Evolutionary conservation across 1,139 yeast species (phyloP), one percentile per base, ranked within the genome.

Genomic region (Cylindricascospora bacillispora): DNA sequence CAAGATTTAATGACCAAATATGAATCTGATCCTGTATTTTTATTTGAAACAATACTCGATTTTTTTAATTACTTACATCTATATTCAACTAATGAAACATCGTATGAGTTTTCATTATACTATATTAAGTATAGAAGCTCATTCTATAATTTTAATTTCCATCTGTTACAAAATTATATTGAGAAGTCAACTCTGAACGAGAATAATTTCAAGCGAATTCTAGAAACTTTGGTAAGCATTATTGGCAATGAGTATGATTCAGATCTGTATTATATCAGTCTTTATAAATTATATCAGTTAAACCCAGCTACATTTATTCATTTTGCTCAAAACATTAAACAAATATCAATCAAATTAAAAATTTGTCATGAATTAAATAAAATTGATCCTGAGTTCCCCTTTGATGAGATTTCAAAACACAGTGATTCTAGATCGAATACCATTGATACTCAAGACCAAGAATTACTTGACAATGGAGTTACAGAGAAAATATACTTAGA

Each of bases 201-300:
- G n/a, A n/a, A n/a, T n/a, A 18, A 10, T 18, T 18, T 18, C 10
- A 18, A 10, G 7, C 7, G 21, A 18, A 7, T 18, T 7, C 24
- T 11, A 29, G 32, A 14, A 3, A 13, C 11, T 9, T 22, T 47
- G 13, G 27, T 44, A 10, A 35, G 40, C 14, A 38, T 49, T 5
- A 46, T 43, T 29, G 55, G 55, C 2, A 45, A 44, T 23, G 54
- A 51, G 23, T 45, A 47, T 30, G 45, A 48, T 30, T 42, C 40
- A 21, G 25, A 26, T 3, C 27, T 43, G 5, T 52, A 49, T 25
- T 47, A 39, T 27, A 40, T 42, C 17, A 24, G 42, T 2, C 27
- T 49, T 5, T 36, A 35, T 20, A 30, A 29, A 6, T 23, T 46
- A 5, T 49, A 44, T 23, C 14, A 18, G 4, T 26, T 24, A 13